phyloP scores from a whole-genome alignment of 257 asterid species.

The Lithospermum erythrorhizon region DNA sequence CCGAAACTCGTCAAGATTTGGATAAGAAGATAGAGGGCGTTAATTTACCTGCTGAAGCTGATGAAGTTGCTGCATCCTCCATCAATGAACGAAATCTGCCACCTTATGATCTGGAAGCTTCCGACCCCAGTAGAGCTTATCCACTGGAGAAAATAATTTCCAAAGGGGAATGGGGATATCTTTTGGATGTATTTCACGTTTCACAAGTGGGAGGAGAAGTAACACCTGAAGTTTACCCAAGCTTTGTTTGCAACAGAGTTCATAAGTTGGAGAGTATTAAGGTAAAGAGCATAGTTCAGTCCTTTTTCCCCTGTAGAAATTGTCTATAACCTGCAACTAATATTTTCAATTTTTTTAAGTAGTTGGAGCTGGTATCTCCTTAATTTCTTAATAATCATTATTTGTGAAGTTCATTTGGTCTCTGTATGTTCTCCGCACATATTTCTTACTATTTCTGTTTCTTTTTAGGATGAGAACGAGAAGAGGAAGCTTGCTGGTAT shows the following conservation, averaged over 20 bases:
- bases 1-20: constrained; percentile 27
- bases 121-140: constrained; percentile 48
- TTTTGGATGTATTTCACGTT: constrained; percentile 45
- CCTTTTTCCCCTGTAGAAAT: too few species aligned
- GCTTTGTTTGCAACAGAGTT: constrained; percentile 63
- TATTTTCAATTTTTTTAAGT: too few species aligned
- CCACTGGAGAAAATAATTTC: constrained; percentile 69
- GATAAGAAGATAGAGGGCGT: constrained; percentile 31
- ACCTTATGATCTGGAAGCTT: constrained; percentile 59
- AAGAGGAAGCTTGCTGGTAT: constrained; percentile 49
- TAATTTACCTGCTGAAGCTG: constrained; percentile 39
- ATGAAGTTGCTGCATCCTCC: constrained; percentile 24
- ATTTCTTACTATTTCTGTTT: constrained; percentile 1
- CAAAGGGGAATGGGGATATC: constrained; percentile 81
- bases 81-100: constrained; percentile 43
- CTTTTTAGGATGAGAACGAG: constrained; percentile 40
- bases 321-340: too few species aligned
- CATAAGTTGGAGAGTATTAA: constrained; percentile 27
- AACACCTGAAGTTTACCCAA: constrained; percentile 41
- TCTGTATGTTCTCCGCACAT: background rate
- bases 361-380: too few species aligned
- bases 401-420: too few species aligned
- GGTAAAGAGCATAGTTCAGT: constrained; percentile 28
- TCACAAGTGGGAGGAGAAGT: constrained; percentile 26
- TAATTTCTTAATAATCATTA: too few species aligned